Base-by-base conservation (phyloP, 129 eudicot genomes). In the Deinandra increscens region DNA sequence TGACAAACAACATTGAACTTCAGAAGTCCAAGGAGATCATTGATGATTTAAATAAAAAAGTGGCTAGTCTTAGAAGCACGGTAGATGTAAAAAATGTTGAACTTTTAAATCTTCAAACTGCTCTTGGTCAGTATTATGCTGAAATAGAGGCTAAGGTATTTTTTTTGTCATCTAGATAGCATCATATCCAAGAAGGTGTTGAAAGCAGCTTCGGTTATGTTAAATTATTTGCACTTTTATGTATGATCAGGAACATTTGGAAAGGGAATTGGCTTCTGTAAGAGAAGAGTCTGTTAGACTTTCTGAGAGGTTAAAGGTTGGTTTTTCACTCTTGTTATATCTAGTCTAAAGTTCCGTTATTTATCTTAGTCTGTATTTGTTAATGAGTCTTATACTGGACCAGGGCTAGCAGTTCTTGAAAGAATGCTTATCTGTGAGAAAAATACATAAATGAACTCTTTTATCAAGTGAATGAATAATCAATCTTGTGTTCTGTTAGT, bases 91-190 rank as follows among this genome's bases (percentile, higher is more conserved):
- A 93, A 84, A 93, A 93, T 71, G 84, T 82, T 29, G 99, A 93
- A 79, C 84, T 89, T 79, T 64, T 85, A 46, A 93, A 89, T 79
- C 88, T 93, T 66, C 99, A 93, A 81, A 93, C 99, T 83, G 99
- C 99, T 17, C 95, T 93, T 55, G 99, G 99, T 65, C 99, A 89
- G 83, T 89, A 87, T 76, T 89, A 85, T 79, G 99, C 99, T 8
- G 99, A 93, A 82, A 89, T 93, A 49, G 99, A 93, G 68, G 97
- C 95, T 11, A 93, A 87, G 99, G 99, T 93, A 65, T 26, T 63
- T 43, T n/a, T 61, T 37, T 60, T 38, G 15, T 26, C 15, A 68
- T 77, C 42, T 49, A 18, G 31, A 60, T 69, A 33, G 64, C 63
- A 29, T 63, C 65, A 49, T 10, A 12, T 61, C 67, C 8, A 37